Base-by-base conservation (phyloP, 2,329 filamentous ascomycete species). In the Xylaria sp. region DNA sequence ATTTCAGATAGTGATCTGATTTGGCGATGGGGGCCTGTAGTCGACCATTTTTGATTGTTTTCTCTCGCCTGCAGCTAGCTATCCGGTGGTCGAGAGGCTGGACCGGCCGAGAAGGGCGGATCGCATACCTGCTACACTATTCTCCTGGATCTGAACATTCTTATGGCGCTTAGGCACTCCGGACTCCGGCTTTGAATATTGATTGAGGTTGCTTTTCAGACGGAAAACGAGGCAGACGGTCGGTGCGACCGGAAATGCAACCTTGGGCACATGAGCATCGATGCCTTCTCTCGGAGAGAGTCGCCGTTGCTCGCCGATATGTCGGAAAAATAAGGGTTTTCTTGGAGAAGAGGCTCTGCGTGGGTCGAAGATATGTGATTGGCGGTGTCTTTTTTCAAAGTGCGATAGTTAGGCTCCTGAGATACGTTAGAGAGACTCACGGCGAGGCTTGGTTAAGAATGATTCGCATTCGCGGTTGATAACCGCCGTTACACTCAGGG, bases 171-270 rank as follows among this genome's bases (percentile, higher is more conserved):
- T 39, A 48, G 51, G n/a, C 41, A 46, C 6, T 57, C 23, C 57
- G 66, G 66, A 58, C 57, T 65, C 57, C 56, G 62, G 41, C n/a
- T 52, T 12, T 63, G 54, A 52, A 48, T 57, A 18, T 46, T 8
- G 34, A 46, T 34, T 20, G n/a, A 13, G 34, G 61, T 61, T 61
- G 50, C 18, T 15, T 8, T 28, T 20, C 18, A 13, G 6, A 52
- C 37, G 20, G 52, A 2, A 34, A 34, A 55, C 52, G 28, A 55
- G 52, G 31, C 28, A 44, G 23, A 48, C 18, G 55, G 48, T 48
- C 63, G 67, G 63, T 63, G 64, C 57, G 6, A 20, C 67, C 67
- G 67, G 46, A 44, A 66, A 62, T 66, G 67, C 63, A 54, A 63
- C 63, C 3, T 48, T 54, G 57, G 28, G 66, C 58, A 18, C 58